Evolutionary conservation across 352 stramenopile species (phyloP).

Genomic region (Globisporangium okanoganense): DNA sequence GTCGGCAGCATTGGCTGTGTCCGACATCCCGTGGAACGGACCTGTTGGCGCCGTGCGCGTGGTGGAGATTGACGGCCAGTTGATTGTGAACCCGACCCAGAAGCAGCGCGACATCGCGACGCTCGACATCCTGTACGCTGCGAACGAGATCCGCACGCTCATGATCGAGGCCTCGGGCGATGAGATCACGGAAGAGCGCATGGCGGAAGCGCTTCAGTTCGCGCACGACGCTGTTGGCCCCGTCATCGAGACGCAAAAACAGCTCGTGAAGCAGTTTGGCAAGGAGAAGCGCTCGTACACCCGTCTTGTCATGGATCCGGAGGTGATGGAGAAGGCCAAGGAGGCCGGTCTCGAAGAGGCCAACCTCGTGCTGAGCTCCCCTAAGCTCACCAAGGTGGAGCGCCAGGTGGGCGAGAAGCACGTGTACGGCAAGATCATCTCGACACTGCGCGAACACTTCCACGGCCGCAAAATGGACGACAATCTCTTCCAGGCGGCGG

Average conservation of each 20-base stretch:
- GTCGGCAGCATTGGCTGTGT: slow-evolving; percentile 80
- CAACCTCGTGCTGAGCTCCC: slow-evolving; percentile 27
- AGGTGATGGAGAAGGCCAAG: slow-evolving; percentile 54
- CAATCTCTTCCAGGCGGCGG: slow-evolving; percentile 47
- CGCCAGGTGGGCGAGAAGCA: slow-evolving; percentile 67
- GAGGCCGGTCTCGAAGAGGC: slow-evolving; percentile 51
- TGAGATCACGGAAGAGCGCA: slow-evolving; percentile 64
- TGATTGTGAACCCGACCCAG: slow-evolving; percentile 91
- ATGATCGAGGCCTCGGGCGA: slow-evolving; percentile 89
- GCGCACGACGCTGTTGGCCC: slow-evolving; percentile 59
- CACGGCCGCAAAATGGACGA: slow-evolving; percentile 38
- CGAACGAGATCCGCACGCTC: slow-evolving; percentile 62
- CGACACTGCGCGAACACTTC: slow-evolving; percentile 52
- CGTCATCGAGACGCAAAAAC: slow-evolving; percentile 60
- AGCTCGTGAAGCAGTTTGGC: slow-evolving; percentile 42
- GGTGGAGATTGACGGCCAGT: slow-evolving; percentile 72
- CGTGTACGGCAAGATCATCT: slow-evolving; percentile 69
- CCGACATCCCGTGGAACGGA: slow-evolving; percentile 87
- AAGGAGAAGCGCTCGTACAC: slow-evolving; percentile 71
- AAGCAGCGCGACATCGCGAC: slow-evolving; percentile 64
- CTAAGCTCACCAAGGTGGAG: slow-evolving; percentile 45
- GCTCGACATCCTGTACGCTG: slow-evolving; percentile 85
- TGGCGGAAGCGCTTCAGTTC: slow-evolving; percentile 74
- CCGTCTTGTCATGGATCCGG: slow-evolving; percentile 35
- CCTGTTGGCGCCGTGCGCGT: slow-evolving; percentile 89